Base-by-base conservation (phyloP, 805 yeast species). In the Metschnikowia anglica region DNA sequence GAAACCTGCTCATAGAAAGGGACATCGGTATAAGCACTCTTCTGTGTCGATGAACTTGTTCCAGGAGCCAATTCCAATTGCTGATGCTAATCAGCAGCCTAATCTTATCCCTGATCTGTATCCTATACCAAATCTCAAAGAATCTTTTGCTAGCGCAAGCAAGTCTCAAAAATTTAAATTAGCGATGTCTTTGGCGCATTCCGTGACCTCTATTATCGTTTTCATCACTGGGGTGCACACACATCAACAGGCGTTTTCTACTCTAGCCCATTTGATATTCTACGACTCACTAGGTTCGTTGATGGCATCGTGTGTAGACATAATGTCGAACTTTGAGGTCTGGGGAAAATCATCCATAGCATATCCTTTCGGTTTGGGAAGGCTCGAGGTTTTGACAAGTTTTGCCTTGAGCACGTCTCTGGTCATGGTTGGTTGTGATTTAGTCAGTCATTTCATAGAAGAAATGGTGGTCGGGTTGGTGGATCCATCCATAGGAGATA, bases 1-100 rank as follows among this genome's bases (percentile, higher is more conserved):
- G 23, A 75, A 68, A 55, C 79, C 88, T 1, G 81, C 85, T 0
- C 87, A 81, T 55, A 81, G 99, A 71, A 81, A 90, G 53, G 99
- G 99, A 5, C 99, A 91, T 63, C 77, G 91, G 53, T 91, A 91
- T 61, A 91, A 91, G 61, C 98, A 91, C 63, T 89, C 97, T 2
- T 89, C 97, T 7, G 96, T 91, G 5, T 88, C 96, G 4, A 85
- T 91, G 93, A 90, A 91, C 62, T 76, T 91, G 60, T 91, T 93
- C 61, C 96, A 88, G 62, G 97, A 91, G 58, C 96, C 97, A 1
- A 85, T 89, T 12, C 69, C 70, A 2, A 55, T 62, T 3, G 54
- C 56, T 13, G 49, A 50, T 30, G 43, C 48, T 15, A 79, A 73
- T 30, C 72, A 82, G 27, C 81, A 85, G 4, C 85, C 89, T 0